Conservation (phyloP, 2,329 filamentous ascomycete genomes). For the Exophiala sideris region DNA sequence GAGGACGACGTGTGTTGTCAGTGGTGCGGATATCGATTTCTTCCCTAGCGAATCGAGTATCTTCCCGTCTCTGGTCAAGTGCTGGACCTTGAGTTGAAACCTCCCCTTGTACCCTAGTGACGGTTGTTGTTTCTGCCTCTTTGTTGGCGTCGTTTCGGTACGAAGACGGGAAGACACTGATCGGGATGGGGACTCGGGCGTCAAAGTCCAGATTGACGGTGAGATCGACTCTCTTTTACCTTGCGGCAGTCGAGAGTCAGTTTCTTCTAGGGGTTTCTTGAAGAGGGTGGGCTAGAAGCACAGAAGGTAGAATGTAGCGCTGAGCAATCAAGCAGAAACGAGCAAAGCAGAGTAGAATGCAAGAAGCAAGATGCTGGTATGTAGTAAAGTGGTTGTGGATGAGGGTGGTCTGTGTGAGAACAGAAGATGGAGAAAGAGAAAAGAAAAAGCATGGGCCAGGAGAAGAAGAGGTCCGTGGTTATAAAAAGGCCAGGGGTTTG, state of each 20-base stretch:
- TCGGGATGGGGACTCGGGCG: slow-evolving; percentile 92
- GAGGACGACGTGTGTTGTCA: slow-evolving; percentile 61
- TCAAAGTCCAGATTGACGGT: slow-evolving; percentile 32
- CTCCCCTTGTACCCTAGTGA: slow-evolving; percentile 84
- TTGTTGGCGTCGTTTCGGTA: slow-evolving; percentile 72
- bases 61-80: slow-evolving; percentile 84
- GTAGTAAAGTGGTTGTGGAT: too few species aligned
- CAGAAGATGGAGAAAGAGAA: too few species aligned
- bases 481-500: too few species aligned
- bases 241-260: slow-evolving; percentile 33
- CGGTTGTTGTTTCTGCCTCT: slow-evolving; percentile 47
- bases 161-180: slow-evolving; percentile 99
- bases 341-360: neutral
- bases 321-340: too few species aligned
- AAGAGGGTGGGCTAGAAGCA: too few species aligned
- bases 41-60: slow-evolving; percentile 72
- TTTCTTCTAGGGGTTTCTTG: too few species aligned
- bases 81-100: slow-evolving; percentile 67
- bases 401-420: too few species aligned
- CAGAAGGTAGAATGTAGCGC: slow-evolving; percentile 20
- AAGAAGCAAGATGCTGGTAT: neutral
- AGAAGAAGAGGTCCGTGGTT: too few species aligned
- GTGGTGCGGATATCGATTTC: slow-evolving; percentile 81
- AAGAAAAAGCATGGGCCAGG: too few species aligned
- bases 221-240: slow-evolving; percentile 30